Percentiles rank a stretch among this genome's conserved stretches.
phyloP scores from a whole-genome alignment of 306 rosid species.

The Phaseolus lunatus region DNA sequence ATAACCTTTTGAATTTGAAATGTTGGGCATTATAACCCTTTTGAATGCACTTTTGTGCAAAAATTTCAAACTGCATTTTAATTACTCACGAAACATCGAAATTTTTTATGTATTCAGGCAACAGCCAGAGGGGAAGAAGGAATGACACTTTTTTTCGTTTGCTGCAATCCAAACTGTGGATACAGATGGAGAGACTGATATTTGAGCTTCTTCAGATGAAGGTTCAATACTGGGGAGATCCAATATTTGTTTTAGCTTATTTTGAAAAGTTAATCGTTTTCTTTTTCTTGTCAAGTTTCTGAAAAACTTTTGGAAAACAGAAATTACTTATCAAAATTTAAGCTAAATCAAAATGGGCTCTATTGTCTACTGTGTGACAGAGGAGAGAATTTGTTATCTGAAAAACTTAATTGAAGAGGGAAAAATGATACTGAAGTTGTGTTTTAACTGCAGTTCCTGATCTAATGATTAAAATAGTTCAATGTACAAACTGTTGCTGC shows the following conservation, averaged over 20 bases:
- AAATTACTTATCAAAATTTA: not conserved
- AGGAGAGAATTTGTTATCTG: slow-evolving; percentile 25
- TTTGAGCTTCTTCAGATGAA: slow-evolving; percentile 8
- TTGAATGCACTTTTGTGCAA: slow-evolving; percentile 12
- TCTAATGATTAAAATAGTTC: not conserved
- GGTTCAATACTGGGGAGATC: slow-evolving; percentile 34
- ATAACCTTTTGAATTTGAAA: slow-evolving; percentile 30
- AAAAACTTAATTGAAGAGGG: not conserved
- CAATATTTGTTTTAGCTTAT: slow-evolving; percentile 8
- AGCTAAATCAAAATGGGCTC: not conserved
- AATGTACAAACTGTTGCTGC: slow-evolving; percentile 15
- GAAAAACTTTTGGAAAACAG: not conserved
- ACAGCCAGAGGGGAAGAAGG: slow-evolving; percentile 57
- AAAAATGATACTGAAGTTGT: not conserved
- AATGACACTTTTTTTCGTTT: slow-evolving; percentile 55
- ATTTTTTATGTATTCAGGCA: slow-evolving; percentile 46
- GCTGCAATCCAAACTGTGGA: slow-evolving; percentile 57
- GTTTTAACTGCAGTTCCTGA: slow-evolving; percentile 35
- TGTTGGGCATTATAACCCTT: not conserved
- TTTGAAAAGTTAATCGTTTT: not conserved
- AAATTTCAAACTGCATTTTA: not conserved
- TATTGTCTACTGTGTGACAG: slow-evolving; percentile 12
- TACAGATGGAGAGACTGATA: slow-evolving; percentile 52
- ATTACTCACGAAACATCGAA: slow-evolving; percentile 16
- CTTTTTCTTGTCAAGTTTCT: not conserved